Base-by-base conservation (phyloP, 768 basidiomycete genomes). In the Leccinum arenicola region DNA sequence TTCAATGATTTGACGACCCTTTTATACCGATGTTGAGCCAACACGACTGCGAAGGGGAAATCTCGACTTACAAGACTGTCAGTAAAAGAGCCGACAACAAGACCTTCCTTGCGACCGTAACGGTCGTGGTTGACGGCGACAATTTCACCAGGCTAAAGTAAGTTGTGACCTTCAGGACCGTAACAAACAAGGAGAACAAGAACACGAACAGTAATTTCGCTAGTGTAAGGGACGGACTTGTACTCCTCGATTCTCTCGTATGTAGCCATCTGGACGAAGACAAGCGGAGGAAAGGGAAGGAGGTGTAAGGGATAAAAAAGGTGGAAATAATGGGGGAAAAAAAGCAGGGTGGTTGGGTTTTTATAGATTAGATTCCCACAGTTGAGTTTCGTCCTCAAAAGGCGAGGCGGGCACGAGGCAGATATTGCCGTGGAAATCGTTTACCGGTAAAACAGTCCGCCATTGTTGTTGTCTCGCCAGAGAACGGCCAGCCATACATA, bases 1-100 rank as follows among this genome's bases (percentile, higher is more conserved):
- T 69, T 92, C 88, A 61, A 94, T 76, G 64, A 93, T 81, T 76
- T 90, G 88, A 57, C 90, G 87, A 55, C 91, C 91, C 91, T 93
- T 93, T 62, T 7, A 54, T 23, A 43, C 40, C 45, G 45, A 50
- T 36, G 19, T 62, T 59, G 33, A 56, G 55, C 52, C 50, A 29
- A 23, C 45, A 17, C 4, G 2, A 2, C n/a, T 29, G 58, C 2
- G 19, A 2, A 36, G 15, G 33, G 55, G 47, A 15, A 19, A 35
- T 21, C 6, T 23, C 15, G 57, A 79, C 88, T 64, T 72, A 91
- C 91, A 55, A 79, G 73, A 64, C 80, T 77, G 82, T 93, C 91
- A 58, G 82, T 66, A 75, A 89, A 85, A 35, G 88, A 82, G 43
- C 90, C 89, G 38, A 92, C 76, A 63, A 93, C 91, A 58, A 93